Base-by-base conservation (phyloP, 2,329 filamentous ascomycete species). In the Fragosphaeria purpurea region DNA sequence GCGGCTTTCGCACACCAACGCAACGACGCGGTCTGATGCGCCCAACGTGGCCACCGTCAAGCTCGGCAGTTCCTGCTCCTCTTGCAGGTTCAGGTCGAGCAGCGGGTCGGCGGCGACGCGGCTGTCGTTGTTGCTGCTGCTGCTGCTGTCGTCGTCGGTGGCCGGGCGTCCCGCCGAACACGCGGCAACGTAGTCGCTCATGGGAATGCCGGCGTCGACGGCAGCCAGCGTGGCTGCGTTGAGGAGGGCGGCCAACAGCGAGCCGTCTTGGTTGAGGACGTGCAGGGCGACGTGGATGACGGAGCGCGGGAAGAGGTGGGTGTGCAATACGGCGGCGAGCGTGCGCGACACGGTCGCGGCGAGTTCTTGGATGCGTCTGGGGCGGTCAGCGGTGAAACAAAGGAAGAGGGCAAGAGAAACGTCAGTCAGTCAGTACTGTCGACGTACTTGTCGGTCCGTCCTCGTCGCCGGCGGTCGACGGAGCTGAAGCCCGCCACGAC, bases 131-230 rank as follows among this genome's bases (percentile, higher is more conserved):
- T 74, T 73, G 0, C 78, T 73, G 57, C 85, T 79, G 0, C 80
- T 77, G 0, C 82, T 82, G 0, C 85, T 88, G 22, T 22, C 22
- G 22, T 22, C 22, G 22, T 22, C 22, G 22, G 22, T 22, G 22
- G 22, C 22, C 22, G 22, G 22, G 11, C 84, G 86, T 4, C 90
- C 93, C 0, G 88, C 86, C 1, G 90, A 95, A 68, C 88, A 94
- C 6, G 90, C 88, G 30, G 83, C 82, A 3, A 97, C 79, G 63
- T 96, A 94, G 63, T 95, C 88, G 3, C 83, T 82, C 90, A 97
- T 96, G 31, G 93, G 93, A 22, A 98, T 85, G 48, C 93, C 93
- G 1, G 93, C 93, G 64, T 98, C 93, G 55, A 97, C 84, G 30
- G 97, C 80, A 0, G 93, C 93, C 10, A 98, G 79, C 0, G 91